A percentile compares a stretch with the other conserved stretches of the same genome.
Evolutionary conservation across 495 filamentous ascomycete genomes (phyloP).

Genomic region (Rhypophila decipiens): DNA sequence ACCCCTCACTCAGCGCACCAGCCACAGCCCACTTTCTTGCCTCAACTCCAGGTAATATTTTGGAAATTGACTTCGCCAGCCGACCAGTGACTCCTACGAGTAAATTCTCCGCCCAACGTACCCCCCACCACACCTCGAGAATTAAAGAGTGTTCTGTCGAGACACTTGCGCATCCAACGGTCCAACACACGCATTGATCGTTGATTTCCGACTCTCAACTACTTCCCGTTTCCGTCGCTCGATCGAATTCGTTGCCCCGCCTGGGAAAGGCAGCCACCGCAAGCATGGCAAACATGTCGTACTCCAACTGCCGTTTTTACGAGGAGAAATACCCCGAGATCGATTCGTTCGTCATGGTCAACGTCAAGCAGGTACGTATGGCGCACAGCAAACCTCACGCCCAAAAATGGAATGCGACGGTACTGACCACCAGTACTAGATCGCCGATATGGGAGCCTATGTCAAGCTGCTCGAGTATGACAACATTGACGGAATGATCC

Average conservation of each 20-base stretch:
- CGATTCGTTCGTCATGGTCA: slow-evolving; percentile 99
- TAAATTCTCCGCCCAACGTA: no score
- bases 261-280: slow-evolving; percentile 12
- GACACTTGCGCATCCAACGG: neutral
- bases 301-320: slow-evolving; percentile 98
- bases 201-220: no score
- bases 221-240: slow-evolving; percentile 1
- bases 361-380: slow-evolving; percentile 79
- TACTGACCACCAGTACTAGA: slow-evolving; percentile 47
- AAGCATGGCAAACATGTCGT: slow-evolving; percentile 77
- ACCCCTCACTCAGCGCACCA: slow-evolving; percentile 9
- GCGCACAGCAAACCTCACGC: neutral
- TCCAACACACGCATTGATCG: neutral
- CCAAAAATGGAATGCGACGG: neutral
- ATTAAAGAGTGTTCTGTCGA: neutral
- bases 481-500: slow-evolving; percentile 99
- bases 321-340: slow-evolving; percentile 89
- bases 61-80: no score
- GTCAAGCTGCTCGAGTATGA: slow-evolving; percentile 99
- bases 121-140: no score
- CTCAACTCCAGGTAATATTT: slow-evolving; percentile 17
- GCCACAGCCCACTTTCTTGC: slow-evolving; percentile 22
- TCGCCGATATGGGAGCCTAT: slow-evolving; percentile 99
- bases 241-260: slow-evolving; percentile 11
- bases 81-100: no score